Evolutionary conservation across 768 basidiomycete species (phyloP).

Genomic region (Rhizopogon vulgaris): DNA sequence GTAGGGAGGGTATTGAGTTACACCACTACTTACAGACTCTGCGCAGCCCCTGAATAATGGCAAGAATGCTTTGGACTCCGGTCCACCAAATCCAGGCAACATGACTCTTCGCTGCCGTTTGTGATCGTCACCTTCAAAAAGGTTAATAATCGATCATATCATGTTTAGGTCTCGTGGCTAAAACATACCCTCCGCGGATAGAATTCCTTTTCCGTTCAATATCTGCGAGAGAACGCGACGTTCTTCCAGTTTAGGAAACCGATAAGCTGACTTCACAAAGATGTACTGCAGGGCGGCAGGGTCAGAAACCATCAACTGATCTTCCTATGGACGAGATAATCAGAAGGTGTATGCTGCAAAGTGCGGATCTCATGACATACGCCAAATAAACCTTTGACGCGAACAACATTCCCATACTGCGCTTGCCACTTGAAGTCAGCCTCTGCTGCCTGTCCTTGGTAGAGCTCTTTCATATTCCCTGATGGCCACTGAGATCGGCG

Average conservation of each 20-base stretch:
- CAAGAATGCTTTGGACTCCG: slow-evolving; percentile 45
- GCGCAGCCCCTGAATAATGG: slow-evolving; percentile 39
- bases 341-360: slow-evolving; percentile 4
- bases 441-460: slow-evolving; percentile 11
- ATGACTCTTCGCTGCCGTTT: slow-evolving; percentile 49
- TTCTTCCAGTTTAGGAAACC: slow-evolving; percentile 32
- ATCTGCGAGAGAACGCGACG: slow-evolving; percentile 11
- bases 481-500: not conserved
- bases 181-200: slow-evolving; percentile 35
- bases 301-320: slow-evolving; percentile 41
- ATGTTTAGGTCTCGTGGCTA: slow-evolving; percentile 3
- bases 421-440: slow-evolving; percentile 14
- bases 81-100: slow-evolving; percentile 49
- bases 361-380: slow-evolving; percentile 1
- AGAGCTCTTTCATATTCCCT: slow-evolving; percentile 11
- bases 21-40: slow-evolving; percentile 11
- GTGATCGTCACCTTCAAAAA: slow-evolving; percentile 32
- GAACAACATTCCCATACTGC: slow-evolving; percentile 11
- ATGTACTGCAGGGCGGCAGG: slow-evolving; percentile 37
- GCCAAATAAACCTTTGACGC: slow-evolving; percentile 9
- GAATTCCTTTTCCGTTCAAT: slow-evolving; percentile 27
- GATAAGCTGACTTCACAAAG: slow-evolving; percentile 37
- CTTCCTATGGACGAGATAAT: slow-evolving; percentile 25
- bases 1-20: not conserved
- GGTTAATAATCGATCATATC: slow-evolving; percentile 2